Conservation (phyloP, 768 basidiomycete species). For the Amanita rimosa region DNA sequence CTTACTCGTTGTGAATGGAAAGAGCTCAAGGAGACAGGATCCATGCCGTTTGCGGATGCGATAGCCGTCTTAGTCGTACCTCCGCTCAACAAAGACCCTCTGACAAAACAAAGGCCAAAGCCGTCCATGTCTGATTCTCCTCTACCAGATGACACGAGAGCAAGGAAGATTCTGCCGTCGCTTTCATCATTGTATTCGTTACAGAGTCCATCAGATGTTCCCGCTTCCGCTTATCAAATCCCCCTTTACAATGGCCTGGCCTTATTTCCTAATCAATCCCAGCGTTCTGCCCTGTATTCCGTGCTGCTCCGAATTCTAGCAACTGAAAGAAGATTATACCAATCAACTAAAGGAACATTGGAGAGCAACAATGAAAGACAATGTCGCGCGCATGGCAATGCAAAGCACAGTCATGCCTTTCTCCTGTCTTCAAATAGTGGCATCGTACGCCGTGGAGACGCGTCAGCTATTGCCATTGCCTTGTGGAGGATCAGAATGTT, state of each 20-base stretch:
- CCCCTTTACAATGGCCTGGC: constrained; percentile 61
- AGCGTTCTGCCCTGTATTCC: constrained; percentile 48
- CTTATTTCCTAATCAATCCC: constrained; percentile 49
- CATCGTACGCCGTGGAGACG: constrained; percentile 43
- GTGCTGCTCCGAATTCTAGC: constrained; percentile 35
- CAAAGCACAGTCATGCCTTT: constrained; percentile 60
- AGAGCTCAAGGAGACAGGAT: constrained; percentile 30
- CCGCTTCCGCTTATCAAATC: constrained; percentile 16
- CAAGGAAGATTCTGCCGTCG: constrained; percentile 14
- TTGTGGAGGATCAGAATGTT: constrained; percentile 76
- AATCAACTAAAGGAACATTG: neutral
- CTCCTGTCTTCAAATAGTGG: constrained; percentile 42
- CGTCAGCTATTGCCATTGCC: constrained; percentile 54
- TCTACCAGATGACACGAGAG: constrained; percentile 13
- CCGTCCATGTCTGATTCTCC: constrained; percentile 25
- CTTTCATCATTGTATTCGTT: constrained; percentile 19
- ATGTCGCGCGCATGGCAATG: constrained; percentile 13
- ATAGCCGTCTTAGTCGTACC: constrained; percentile 63
- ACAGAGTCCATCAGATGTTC: neutral
- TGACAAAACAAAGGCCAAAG: constrained; percentile 30
- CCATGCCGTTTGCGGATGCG: constrained; percentile 39
- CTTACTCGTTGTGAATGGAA: constrained; percentile 55
- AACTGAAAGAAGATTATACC: constrained; percentile 27
- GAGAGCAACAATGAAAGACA: neutral
- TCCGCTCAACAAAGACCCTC: constrained; percentile 44